phyloP scores from a whole-genome alignment of 2,329 filamentous ascomycete genomes.

The Alternaria ethzedia region DNA sequence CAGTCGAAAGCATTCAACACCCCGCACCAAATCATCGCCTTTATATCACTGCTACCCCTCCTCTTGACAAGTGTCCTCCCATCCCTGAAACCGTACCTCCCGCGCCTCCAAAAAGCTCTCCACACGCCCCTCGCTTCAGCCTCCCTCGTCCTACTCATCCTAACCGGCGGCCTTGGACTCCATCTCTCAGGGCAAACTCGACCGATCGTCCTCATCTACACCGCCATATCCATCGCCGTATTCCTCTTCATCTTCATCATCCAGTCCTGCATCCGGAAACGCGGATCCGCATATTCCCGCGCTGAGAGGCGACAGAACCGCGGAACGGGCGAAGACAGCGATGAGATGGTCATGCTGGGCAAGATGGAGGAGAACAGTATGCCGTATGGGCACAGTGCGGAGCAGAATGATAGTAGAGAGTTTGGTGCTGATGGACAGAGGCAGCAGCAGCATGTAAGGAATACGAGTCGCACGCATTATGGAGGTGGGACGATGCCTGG shows the following conservation, averaged over 20 bases:
- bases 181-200: slow-evolving; percentile 32
- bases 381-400: slow-evolving; percentile 8
- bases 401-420: slow-evolving; percentile 3
- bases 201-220: slow-evolving; percentile 37
- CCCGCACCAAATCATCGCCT: slow-evolving; percentile 57
- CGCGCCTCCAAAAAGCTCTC: slow-evolving; percentile 48
- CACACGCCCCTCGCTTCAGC: slow-evolving; percentile 52
- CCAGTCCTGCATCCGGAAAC: slow-evolving; percentile 33
- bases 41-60: slow-evolving; percentile 55
- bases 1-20: slow-evolving; percentile 53
- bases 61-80: slow-evolving; percentile 34
- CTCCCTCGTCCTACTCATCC: slow-evolving; percentile 33
- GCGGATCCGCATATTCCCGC: slow-evolving; percentile 35
- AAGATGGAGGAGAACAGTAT: slow-evolving; percentile 19
- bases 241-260: slow-evolving; percentile 29
- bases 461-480: slow-evolving; percentile 13
- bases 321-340: slow-evolving; percentile 25
- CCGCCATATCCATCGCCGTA: slow-evolving; percentile 31
- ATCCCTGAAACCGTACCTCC: slow-evolving; percentile 25
- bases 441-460: slow-evolving; percentile 6
- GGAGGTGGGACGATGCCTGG: slow-evolving; percentile 45
- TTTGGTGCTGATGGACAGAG: slow-evolving; percentile 16
- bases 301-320: slow-evolving; percentile 12
- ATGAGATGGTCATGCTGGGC: slow-evolving; percentile 29
- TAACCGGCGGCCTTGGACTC: slow-evolving; percentile 45